Conservation (phyloP, 306 rosid genomes). For the Boehmeria nivea region DNA sequence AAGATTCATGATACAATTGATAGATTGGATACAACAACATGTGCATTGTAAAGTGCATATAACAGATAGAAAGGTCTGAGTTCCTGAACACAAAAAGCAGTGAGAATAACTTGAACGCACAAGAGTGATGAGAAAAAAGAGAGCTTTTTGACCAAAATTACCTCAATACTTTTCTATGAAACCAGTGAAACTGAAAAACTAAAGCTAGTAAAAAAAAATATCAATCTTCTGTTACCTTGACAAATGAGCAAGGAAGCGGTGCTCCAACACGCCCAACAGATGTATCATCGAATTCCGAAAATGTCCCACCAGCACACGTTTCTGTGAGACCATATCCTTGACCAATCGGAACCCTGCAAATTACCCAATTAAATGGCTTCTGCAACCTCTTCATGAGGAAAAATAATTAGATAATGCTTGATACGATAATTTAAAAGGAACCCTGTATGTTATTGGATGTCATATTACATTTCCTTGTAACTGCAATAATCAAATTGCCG, state of each 20-base stretch:
- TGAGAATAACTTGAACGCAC: background rate
- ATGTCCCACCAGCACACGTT: slow-evolving; percentile 91
- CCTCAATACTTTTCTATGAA: background rate
- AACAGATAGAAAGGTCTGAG: background rate
- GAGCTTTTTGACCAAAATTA: background rate
- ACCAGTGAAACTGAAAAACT: background rate
- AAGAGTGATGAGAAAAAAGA: background rate
- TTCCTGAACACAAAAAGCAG: background rate
- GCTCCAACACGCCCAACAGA: slow-evolving; percentile 96
- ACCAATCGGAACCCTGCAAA: slow-evolving; percentile 78
- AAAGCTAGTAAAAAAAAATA: background rate
- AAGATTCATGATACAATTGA: background rate
- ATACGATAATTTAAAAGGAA: background rate
- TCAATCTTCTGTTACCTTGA: slow-evolving; percentile 48
- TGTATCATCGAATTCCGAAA: slow-evolving; percentile 84
- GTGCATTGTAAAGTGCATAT: too few species aligned
- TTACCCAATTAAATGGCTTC: slow-evolving; percentile 17
- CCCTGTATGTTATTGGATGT: background rate
- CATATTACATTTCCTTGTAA: background rate
- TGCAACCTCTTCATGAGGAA: slow-evolving; percentile 4
- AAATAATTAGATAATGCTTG: background rate
- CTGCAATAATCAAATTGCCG: background rate
- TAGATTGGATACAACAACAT: background rate
- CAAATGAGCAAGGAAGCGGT: slow-evolving; percentile 88
- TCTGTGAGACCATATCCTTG: slow-evolving; percentile 99